Evolutionary conservation across 148 eudicot genomes (phyloP).

Genomic region (Arbutus unedo): DNA sequence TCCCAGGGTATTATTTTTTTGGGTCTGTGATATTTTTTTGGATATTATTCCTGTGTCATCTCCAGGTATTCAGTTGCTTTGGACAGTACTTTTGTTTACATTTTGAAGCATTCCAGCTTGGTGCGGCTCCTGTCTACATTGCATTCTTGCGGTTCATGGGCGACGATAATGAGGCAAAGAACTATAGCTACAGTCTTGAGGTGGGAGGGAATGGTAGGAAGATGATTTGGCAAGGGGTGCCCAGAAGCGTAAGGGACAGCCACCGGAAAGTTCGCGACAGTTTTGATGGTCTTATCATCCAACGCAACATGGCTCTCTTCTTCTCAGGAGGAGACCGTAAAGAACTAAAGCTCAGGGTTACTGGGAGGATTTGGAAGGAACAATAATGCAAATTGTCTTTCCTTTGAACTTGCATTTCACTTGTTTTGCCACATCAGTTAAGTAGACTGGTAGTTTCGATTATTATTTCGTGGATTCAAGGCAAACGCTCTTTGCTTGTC

Average conservation of each 20-base stretch:
- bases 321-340: slow-evolving; percentile 66
- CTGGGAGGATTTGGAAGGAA: slow-evolving; percentile 54
- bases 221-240: slow-evolving; percentile 55
- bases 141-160: slow-evolving; percentile 62
- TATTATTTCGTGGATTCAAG: slow-evolving; percentile 18
- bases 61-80: slow-evolving; percentile 51
- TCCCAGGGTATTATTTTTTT: neutral
- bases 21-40: neutral
- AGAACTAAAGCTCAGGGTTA: slow-evolving; percentile 55
- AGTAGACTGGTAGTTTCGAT: neutral
- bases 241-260: slow-evolving; percentile 51
- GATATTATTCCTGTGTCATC: neutral
- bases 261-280: slow-evolving; percentile 59
- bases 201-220: slow-evolving; percentile 57
- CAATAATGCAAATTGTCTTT: slow-evolving; percentile 14
- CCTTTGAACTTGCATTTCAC: neutral
- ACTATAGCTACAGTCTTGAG: slow-evolving; percentile 52
- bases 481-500: slow-evolving; percentile 56
- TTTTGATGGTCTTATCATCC: slow-evolving; percentile 53
- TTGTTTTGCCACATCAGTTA: neutral
- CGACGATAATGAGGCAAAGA: slow-evolving; percentile 55
- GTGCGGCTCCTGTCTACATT: slow-evolving; percentile 60
- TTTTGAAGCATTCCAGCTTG: slow-evolving; percentile 56
- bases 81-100: slow-evolving; percentile 64
- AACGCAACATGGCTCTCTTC: slow-evolving; percentile 64